Evolutionary conservation across 2,329 filamentous ascomycete genomes (phyloP), one percentile per base, ranked within the genome.

Genomic region (Fusarium euwallaceae): DNA sequence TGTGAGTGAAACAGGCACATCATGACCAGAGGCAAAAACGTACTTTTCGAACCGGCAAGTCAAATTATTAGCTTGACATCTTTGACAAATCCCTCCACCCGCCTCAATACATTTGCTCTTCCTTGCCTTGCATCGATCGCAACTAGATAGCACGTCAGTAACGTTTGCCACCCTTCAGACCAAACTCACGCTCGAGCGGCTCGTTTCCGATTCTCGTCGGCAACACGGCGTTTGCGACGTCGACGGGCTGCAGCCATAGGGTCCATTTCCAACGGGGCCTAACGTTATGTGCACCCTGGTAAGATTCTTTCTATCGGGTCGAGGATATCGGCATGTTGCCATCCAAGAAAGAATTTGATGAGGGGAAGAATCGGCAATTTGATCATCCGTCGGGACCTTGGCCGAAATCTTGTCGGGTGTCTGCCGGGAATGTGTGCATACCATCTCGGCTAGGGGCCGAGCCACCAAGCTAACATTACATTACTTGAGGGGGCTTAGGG

Each of bases 71-170:
- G 73, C 59, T 12, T 73, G 71, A 32, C 81, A 83, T 62, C 81
- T 72, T 22, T 80, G 72, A 45, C 80, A 83, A 14, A 67, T 67
- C 0, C 79, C 81, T 1, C 74, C 69, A 0, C 67, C 53, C 0
- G 68, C 75, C 67, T 81, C 79, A 36, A 83, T 78, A 48, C 82
- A 83, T 64, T 79, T 81, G 62, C 80, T 82, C 66, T 83, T 83
- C 22, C 82, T 72, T 7, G 76, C 72, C 65, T 83, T 83, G 65
- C 82, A 83, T 22, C 76, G 79, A 61, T 80, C 76, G 64, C 82
- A 83, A 36, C 74, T 76, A 36, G 4, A 8, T 4, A 17, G 10
- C 9, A 10, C 3, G 24, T 51, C 22, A 62, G 70, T 34, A 66
- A 65, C 14, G 22, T 12, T 43, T 5, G 41, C 20, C 24, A 11